Evolutionary conservation across 2,329 filamentous ascomycete species (phyloP).

Genomic region (Calonectria pteridis): DNA sequence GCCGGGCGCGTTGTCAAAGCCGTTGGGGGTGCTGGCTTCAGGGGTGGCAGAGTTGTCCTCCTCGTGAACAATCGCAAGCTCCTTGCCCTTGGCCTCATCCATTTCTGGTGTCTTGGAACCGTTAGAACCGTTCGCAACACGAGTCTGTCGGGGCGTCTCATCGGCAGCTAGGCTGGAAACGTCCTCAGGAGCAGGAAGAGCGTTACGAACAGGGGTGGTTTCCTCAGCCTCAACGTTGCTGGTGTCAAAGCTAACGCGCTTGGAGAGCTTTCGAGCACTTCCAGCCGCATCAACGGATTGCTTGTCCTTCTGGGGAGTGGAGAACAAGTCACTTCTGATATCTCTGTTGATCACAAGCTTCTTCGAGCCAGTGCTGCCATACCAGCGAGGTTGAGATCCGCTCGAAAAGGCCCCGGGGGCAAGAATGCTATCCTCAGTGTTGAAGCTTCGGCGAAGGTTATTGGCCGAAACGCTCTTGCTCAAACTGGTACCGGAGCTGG

Average conservation of each 20-base stretch:
- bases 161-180: constrained; percentile 47
- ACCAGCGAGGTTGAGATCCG: constrained; percentile 72
- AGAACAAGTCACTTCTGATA: constrained; percentile 80
- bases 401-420: constrained; percentile 87
- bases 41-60: constrained; percentile 60
- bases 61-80: constrained; percentile 84
- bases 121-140: constrained; percentile 55
- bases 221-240: constrained; percentile 59
- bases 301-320: constrained; percentile 69
- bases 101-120: constrained; percentile 68
- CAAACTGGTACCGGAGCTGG: constrained; percentile 78
- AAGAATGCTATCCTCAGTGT: constrained; percentile 86
- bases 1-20: constrained; percentile 69
- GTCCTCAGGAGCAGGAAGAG: constrained; percentile 52
- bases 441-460: constrained; percentile 85
- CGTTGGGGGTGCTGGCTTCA: constrained; percentile 39
- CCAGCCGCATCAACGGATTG: constrained; percentile 52
- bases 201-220: constrained; percentile 48
- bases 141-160: constrained; percentile 63
- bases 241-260: constrained; percentile 93
- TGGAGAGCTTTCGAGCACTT: constrained; percentile 73
- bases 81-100: constrained; percentile 79
- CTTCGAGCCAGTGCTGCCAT: constrained; percentile 80
- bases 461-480: constrained; percentile 91
- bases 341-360: constrained; percentile 93